Percentiles rank a stretch among this genome's conserved stretches.
These are phyloP conservation scores for Mycosphaerella sp. DNA, from an alignment of 2,329 filamentous ascomycete genomes.

Conservation along the genomic window DNA sequence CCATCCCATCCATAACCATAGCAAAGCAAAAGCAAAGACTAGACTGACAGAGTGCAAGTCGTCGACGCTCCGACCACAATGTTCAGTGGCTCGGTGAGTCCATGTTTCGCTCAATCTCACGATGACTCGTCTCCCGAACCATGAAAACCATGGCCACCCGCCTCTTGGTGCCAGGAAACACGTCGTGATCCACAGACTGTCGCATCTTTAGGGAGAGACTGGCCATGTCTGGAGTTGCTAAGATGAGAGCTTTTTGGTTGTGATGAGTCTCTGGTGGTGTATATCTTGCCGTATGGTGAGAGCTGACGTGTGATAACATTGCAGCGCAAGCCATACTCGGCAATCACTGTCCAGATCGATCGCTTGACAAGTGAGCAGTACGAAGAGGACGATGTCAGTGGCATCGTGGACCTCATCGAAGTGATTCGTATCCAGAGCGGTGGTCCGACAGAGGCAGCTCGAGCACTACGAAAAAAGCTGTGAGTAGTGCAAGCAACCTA, in stretches of 20 bases:
- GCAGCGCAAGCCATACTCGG: slow-evolving; percentile 78
- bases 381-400: slow-evolving; percentile 84
- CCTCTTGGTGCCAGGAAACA: not conserved
- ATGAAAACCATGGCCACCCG: no score
- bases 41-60: no score
- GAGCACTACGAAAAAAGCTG: slow-evolving; percentile 93
- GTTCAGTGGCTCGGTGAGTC: slow-evolving; percentile 26
- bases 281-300: not conserved
- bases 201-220: no score
- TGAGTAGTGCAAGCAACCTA: slow-evolving; percentile 35
- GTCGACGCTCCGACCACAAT: slow-evolving; percentile 10
- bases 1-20: no score
- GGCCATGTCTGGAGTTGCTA: no score
- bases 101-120: no score
- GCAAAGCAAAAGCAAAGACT: no score
- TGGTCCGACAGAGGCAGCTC: slow-evolving; percentile 80
- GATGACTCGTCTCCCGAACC: no score
- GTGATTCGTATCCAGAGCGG: slow-evolving; percentile 83
- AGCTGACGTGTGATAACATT: not conserved
- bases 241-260: not conserved
- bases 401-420: slow-evolving; percentile 90
- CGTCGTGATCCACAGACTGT: no score
- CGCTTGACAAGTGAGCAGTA: slow-evolving; percentile 82
- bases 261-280: not conserved
- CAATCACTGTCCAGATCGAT: slow-evolving; percentile 88